A percentile compares a stretch with the other conserved stretches of the same genome.
phyloP scores from a whole-genome alignment of 2,329 filamentous ascomycete species.

The Zalaria sp. region DNA sequence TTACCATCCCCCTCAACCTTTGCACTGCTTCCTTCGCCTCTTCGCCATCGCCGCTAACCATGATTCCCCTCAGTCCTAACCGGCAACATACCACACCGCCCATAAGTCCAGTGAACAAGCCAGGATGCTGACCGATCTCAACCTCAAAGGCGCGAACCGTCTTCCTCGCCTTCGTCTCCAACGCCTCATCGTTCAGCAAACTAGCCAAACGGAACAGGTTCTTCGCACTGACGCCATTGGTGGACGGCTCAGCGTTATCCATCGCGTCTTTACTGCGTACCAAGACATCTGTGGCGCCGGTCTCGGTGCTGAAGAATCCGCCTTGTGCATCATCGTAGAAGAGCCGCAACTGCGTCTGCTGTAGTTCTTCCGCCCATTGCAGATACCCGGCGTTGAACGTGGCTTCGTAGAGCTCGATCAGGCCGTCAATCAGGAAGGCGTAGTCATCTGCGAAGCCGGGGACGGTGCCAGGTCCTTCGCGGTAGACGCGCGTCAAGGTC shows the following conservation, averaged over 20 bases:
- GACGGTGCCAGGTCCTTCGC: constrained; percentile 49
- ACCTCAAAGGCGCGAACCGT: constrained; percentile 79
- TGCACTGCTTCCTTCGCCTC: constrained; percentile 26
- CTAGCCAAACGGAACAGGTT: constrained; percentile 74
- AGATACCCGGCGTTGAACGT: constrained; percentile 66
- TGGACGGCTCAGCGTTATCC: constrained; percentile 80
- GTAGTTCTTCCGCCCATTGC: constrained; percentile 67
- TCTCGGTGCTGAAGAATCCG: constrained; percentile 61
- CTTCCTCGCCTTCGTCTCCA: constrained; percentile 50
- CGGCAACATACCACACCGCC: constrained; percentile 60
- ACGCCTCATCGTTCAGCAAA: constrained; percentile 51
- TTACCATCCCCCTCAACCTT: constrained; percentile 23
- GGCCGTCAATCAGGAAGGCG: constrained; percentile 69
- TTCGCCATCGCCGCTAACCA: constrained; percentile 37
- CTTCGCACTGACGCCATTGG: constrained; percentile 72
- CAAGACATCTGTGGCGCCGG: constrained; percentile 52
- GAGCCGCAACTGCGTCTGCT: constrained; percentile 57
- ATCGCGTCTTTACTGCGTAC: constrained; percentile 90
- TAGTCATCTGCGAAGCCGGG: constrained; percentile 88
- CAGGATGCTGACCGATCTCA: constrained; percentile 85
- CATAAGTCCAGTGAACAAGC: constrained; percentile 75
- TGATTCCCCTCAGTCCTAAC: constrained; percentile 50
- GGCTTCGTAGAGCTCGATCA: constrained; percentile 72
- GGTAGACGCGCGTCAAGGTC: constrained; percentile 61
- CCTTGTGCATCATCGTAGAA: constrained; percentile 55